Base-by-base conservation (phyloP, 495 filamentous ascomycete species). In the Daldinia caldariorum region DNA sequence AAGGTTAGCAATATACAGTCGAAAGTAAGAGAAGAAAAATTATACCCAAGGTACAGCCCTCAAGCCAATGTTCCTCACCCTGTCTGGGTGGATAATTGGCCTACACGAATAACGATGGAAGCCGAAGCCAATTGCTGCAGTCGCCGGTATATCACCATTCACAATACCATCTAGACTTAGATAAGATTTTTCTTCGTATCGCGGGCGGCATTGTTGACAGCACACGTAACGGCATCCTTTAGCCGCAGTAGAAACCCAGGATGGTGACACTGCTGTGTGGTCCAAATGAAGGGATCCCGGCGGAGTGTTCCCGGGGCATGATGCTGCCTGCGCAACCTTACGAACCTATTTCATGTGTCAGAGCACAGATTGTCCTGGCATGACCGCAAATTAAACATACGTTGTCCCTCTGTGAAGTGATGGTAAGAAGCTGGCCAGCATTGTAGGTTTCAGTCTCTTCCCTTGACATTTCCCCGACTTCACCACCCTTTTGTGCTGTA, bases 391-490 rank as follows among this genome's bases (percentile, higher is more conserved):
- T 5, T 0, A 37, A 47, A 32, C 57, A 54, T 72, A 82, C 80
- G 14, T 79, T 63, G 4, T 80, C 75, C 55, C 83, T 79, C 70
- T 86, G 83, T 67, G 32, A 2, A 84, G n/a, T 63, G 16, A 86
- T 77, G 0, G n/a, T 73, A 16, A 39, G 58, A 1, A 87, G 32
- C 62, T 87, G 83, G 5, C 55, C 53, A 10, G 76, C 72, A 1
- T 77, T 81, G 41, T 88, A 83, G 0, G 76, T 77, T 39, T 82
- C 76, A 50, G 83, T 70, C 35, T 81, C 72, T 9, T 84, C 86
- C 49, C 83, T 81, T 2, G 80, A 80, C 9, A 89, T 81, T 49
- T 87, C 83, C 0, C 80, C 72, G 35, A 91, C 80, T 37, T 87
- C 70, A 59, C 69, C 79, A 31, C 73, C 62, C 34, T 64, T 61